phyloP scores from a whole-genome alignment of 139 green algal genomes.

The Eudorina sp. region DNA sequence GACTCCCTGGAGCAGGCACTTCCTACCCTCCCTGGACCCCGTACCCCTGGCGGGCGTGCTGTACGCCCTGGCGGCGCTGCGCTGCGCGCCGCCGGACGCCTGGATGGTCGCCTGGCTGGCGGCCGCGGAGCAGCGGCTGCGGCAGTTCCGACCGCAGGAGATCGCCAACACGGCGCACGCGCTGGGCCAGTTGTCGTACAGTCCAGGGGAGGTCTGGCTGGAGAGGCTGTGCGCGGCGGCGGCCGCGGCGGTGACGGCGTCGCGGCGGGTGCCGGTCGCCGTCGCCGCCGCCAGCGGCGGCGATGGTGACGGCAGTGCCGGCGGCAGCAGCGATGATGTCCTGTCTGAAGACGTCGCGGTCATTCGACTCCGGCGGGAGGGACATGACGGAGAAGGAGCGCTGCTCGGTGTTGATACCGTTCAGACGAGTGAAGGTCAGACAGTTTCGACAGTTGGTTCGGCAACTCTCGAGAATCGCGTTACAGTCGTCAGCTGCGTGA shows the following conservation, averaged over 20 bases:
- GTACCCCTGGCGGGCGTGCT: neutral
- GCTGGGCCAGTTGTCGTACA: conserved; percentile 7
- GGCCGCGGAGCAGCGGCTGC: neutral
- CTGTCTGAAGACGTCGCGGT: neutral
- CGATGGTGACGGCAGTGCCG: neutral
- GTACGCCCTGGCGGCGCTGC: neutral
- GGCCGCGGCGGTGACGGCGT: neutral
- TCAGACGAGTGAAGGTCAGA: no score
- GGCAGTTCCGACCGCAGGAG: neutral
- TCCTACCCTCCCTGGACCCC: neutral
- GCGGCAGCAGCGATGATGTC: neutral
- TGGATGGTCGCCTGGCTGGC: conserved; percentile 27
- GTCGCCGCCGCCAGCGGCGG: neutral
- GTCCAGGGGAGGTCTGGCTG: neutral
- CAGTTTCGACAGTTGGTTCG: no score
- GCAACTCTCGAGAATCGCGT: no score
- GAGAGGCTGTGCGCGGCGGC: neutral
- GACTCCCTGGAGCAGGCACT: conserved; percentile 27
- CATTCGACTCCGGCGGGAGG: no score
- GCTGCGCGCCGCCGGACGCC: neutral
- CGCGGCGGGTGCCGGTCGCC: neutral
- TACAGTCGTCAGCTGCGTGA: no score
- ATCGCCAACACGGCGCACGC: neutral
- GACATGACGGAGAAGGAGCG: no score
- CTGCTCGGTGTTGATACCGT: no score